phyloP scores from a whole-genome alignment of 192 early-diverging fungal species.

The Rhizoclosmatium sp. region DNA sequence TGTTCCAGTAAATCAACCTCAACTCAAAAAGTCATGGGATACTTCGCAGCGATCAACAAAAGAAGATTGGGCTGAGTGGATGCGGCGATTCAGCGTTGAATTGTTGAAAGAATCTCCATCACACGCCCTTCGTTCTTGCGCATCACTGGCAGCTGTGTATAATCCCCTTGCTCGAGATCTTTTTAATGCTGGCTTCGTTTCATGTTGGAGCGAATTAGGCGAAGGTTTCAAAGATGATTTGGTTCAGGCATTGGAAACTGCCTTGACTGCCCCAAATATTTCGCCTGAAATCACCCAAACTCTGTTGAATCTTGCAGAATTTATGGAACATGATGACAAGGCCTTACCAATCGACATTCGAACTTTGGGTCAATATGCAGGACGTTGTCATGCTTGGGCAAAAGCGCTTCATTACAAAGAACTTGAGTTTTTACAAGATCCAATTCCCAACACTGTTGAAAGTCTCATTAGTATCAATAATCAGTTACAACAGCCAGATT shows the following conservation, averaged over 20 bases:
- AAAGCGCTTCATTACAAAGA: constrained; percentile 99
- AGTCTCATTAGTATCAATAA: constrained; percentile 94
- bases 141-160: constrained; percentile 81
- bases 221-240: constrained; percentile 93
- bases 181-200: constrained; percentile 97
- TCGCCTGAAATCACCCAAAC: constrained; percentile 93
- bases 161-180: constrained; percentile 82
- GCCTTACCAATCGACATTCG: constrained; percentile 92
- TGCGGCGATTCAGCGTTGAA: constrained; percentile 86
- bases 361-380: constrained; percentile 86
- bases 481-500: constrained; percentile 93
- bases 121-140: constrained; percentile 90
- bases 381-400: constrained; percentile 93
- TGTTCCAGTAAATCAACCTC: constrained; percentile 84
- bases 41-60: constrained; percentile 84
- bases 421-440: constrained; percentile 86
- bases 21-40: constrained; percentile 88
- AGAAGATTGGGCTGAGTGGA: constrained; percentile 98
- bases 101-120: constrained; percentile 97
- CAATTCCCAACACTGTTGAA: constrained; percentile 85
- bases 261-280: constrained; percentile 79
- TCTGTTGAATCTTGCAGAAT: constrained; percentile 93
- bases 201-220: constrained; percentile 92
- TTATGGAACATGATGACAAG: constrained; percentile 99
- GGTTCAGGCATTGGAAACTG: constrained; percentile 80